Evolutionary conservation across 305 asterid species (phyloP), one percentile per base, ranked within the genome.

Genomic region (Solanum hybrid): DNA sequence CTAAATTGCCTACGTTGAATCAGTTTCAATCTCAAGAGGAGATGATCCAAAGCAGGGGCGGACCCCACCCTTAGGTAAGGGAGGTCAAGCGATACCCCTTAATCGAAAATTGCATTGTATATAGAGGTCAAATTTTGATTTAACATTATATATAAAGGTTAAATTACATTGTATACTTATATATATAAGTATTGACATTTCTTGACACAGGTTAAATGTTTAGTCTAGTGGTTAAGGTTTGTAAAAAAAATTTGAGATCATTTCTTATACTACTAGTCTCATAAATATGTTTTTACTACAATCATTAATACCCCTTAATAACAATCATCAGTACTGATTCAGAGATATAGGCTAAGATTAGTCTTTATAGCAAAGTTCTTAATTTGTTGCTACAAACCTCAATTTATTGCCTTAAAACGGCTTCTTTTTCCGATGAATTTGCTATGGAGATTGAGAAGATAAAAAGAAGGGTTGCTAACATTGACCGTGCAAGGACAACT

Each of bases 361-460:
- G n/a, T 51, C 10, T 51, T 51, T 51, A 16, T 16, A 17, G 66
- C 66, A 51, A 51, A 6, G n/a, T 51, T 51, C 66, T 51, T 51
- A 51, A 51, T 51, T 51, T 51, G n/a, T 51, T 16, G n/a, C 66
- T 51, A 51, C 9, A 51, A 51, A 17, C 0, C 66, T 0, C n/a
- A 51, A 32, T 87, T 72, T 22, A 13, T 16, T 71, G 7, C 35
- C 20, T 87, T 20, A 90, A 42, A 79, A 1, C 6, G 10, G 10
- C 35, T 69, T 73, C 90, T 26, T 87, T 51, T 80, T 1, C 76
- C 20, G 3, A 51, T 56, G n/a, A 0, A 38, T 85, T 91, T 42
- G 42, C 86, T 8, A 27, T 22, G 88, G 90, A 78, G 86, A 88
- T 91, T 16, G 87, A 91, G 79, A 88, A 85, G 46, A 91, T 91